A percentile compares a stretch with the other conserved stretches of the same genome.
These are phyloP conservation scores for Lathyrus aphaca DNA, from an alignment of 306 rosid genomes.

Conservation along the genomic window DNA sequence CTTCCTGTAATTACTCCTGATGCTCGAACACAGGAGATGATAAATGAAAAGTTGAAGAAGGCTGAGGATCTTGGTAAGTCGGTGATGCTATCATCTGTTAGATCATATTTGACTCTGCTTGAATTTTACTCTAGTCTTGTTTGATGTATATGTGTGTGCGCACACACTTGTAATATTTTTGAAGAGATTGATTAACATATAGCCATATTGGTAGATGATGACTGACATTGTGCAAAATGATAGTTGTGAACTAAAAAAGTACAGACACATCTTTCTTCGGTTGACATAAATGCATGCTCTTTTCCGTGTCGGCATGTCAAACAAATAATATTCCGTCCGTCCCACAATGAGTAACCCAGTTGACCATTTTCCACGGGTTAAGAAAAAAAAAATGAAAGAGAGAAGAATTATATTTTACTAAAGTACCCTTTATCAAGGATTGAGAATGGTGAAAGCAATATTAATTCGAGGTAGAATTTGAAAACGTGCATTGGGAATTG, in stretches of 20 bases:
- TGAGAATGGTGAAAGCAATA: too few relatives aligned
- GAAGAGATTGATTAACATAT: neutral
- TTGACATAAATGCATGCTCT: neutral
- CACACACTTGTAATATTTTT: neutral
- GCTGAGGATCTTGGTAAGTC: slow-evolving; percentile 97
- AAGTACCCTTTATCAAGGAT: too few relatives aligned
- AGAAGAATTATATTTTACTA: too few relatives aligned
- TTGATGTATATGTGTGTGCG: neutral
- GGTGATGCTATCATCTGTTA: neutral
- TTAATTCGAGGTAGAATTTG: too few relatives aligned
- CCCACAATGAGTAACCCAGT: too few relatives aligned
- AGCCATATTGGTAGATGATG: slow-evolving; percentile 4
- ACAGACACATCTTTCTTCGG: neutral
- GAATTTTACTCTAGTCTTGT: neutral
- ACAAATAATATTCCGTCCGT: too few relatives aligned
- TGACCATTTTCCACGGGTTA: too few relatives aligned
- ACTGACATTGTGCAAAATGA: neutral
- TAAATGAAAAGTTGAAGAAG: slow-evolving; percentile 96
- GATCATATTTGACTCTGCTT: slow-evolving; percentile 13
- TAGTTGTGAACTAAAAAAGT: neutral
- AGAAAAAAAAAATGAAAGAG: too few relatives aligned
- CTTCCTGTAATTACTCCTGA: slow-evolving; percentile 85
- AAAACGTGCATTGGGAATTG: too few relatives aligned
- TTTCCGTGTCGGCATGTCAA: neutral
- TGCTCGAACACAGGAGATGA: slow-evolving; percentile 93